Evolutionary conservation across 2,329 filamentous ascomycete genomes (phyloP), one percentile per base, ranked within the genome.

Genomic region (Colletotrichum caudatum): DNA sequence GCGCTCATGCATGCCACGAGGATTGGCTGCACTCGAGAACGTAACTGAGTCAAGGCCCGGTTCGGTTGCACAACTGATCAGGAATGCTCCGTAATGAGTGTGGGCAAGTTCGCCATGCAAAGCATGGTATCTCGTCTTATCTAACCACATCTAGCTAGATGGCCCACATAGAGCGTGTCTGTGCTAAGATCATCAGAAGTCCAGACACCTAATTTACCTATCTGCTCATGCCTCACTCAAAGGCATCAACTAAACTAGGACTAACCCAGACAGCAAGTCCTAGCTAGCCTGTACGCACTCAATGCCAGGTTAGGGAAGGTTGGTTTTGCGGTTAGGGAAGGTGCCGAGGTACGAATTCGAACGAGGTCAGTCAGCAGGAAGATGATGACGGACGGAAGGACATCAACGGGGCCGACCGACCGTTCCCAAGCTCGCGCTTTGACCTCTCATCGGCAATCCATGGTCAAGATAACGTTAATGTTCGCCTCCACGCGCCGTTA

Each of bases 401-500:
- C 16, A 20, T 9, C 41, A 20, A 41, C 39, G 39, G 39, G 39
- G 39, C 39, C 14, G 39, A 14, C 39, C 39, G 14, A 14, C 39
- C 39, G 14, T 41, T 11, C 37, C 37, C 12, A 14, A 26, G 5
- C 48, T 8, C n/a, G 23, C 23, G 12, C 23, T 16, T 51, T 26
- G 23, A 9, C 23, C 12, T 26, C 12, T 33, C 7, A 20, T 9
- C 14, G 14, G 5, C 14, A 23, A 54, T 26, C 26, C n/a, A 20
- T 35, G 35, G n/a, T 44, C 33, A 26, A 56, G 23, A 50, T 54
- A 59, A 26, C 37, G 35, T 20, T 46, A 29, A 4, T 29, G 29
- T 53, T 26, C n/a, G 53, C 44, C 56, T 54, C 65, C 37, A 60
- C 54, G 20, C 7, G 18, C 56, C 16, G 29, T 29, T 20, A 54